Evolutionary conservation across 1,139 yeast genomes (phyloP).

Genomic region (Geotrichum candidum): DNA sequence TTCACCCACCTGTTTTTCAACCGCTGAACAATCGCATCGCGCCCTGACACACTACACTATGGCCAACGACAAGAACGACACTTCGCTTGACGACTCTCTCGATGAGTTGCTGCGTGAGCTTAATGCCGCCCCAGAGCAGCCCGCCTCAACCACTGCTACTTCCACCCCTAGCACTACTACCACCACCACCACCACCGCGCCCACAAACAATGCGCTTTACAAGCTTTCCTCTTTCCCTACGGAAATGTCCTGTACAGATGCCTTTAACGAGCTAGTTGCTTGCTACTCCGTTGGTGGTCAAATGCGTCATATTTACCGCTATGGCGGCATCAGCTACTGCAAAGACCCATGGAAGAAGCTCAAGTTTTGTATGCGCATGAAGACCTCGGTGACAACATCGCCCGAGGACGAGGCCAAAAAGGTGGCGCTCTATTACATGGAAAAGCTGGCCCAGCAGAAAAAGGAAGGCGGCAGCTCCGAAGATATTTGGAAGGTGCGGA

Average conservation of each 20-base stretch:
- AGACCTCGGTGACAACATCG: slow-evolving; percentile 39
- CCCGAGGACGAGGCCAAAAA: slow-evolving; percentile 44
- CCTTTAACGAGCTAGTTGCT: slow-evolving; percentile 76
- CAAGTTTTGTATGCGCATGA: slow-evolving; percentile 70
- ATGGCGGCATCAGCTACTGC: slow-evolving; percentile 72
- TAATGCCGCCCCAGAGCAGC: slow-evolving; percentile 7
- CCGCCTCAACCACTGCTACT: neutral
- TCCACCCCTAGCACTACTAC: neutral
- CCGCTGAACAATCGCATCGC: neutral
- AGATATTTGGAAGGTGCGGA: slow-evolving; percentile 67
- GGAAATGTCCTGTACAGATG: slow-evolving; percentile 64
- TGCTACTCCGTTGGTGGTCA: slow-evolving; percentile 93
- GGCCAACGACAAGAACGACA: neutral
- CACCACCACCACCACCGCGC: neutral
- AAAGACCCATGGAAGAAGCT: slow-evolving; percentile 63
- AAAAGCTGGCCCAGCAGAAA: slow-evolving; percentile 51
- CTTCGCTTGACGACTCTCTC: slow-evolving; percentile 18
- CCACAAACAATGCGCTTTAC: slow-evolving; percentile 5
- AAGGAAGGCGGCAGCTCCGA: slow-evolving; percentile 60
- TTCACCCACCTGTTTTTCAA: neutral
- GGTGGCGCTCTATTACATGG: slow-evolving; percentile 67
- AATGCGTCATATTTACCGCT: slow-evolving; percentile 70
- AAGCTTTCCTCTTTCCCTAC: slow-evolving; percentile 32
- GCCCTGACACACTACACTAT: neutral
- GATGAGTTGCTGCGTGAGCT: slow-evolving; percentile 22